A percentile compares a stretch with the other conserved stretches of the same genome.
phyloP scores from a whole-genome alignment of 2,329 filamentous ascomycete genomes.

The Pseudogymnoascus sp. region DNA sequence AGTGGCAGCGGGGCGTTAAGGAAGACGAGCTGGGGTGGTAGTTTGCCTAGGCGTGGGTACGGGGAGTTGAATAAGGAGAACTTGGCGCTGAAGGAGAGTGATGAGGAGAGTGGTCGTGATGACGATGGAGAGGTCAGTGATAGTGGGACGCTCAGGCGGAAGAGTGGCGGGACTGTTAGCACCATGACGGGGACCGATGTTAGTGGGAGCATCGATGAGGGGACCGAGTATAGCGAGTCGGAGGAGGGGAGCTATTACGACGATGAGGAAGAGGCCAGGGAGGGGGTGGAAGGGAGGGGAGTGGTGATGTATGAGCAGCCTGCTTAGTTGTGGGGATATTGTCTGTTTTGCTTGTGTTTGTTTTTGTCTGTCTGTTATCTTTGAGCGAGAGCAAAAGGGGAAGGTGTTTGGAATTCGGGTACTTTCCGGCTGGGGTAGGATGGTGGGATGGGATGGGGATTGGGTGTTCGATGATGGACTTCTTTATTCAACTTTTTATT shows the following conservation, averaged over 20 bases:
- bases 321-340: background rate
- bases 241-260: background rate
- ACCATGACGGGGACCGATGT: conserved; percentile 20
- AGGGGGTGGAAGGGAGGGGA: background rate
- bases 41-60: conserved; percentile 29
- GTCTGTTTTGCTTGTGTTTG: background rate
- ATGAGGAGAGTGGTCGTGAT: conserved; percentile 36
- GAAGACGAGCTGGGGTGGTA: conserved; percentile 63
- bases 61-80: conserved; percentile 57
- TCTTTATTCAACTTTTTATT: background rate
- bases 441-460: background rate
- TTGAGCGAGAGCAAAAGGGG: background rate
- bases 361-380: background rate
- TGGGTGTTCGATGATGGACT: background rate
- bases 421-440: background rate
- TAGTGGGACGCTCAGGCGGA: conserved; percentile 24
- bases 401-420: conserved; percentile 3
- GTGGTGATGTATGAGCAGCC: conserved; percentile 1
- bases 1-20: conserved; percentile 42
- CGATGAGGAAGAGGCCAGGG: background rate
- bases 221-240: conserved; percentile 18
- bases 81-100: conserved; percentile 51
- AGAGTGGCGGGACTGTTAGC: conserved; percentile 25
- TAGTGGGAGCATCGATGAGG: conserved; percentile 24
- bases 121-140: conserved; percentile 19